These are phyloP conservation scores for Tetrapisispora nanseiensis DNA, from an alignment of 805 yeast species.

Conservation along the genomic window DNA sequence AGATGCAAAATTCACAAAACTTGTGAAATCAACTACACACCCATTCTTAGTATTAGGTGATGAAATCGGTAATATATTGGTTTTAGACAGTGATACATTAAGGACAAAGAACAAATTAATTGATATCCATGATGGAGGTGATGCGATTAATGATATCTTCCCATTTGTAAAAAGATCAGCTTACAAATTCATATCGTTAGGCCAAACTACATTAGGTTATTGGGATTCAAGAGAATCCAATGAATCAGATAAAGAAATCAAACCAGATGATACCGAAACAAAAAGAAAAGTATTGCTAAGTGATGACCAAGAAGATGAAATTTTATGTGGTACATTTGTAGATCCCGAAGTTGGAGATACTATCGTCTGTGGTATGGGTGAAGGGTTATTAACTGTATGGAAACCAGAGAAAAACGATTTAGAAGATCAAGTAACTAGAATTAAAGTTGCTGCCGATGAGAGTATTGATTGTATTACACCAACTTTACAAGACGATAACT, in stretches of 20 bases:
- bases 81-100: conserved; percentile 50
- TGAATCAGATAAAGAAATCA: conserved; percentile 14
- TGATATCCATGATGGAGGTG: conserved; percentile 63
- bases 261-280: conserved; percentile 14
- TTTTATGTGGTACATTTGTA: conserved; percentile 63
- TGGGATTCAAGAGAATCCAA: conserved; percentile 59
- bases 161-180: conserved; percentile 56
- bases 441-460: conserved; percentile 56
- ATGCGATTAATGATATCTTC: conserved; percentile 65
- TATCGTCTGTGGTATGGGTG: conserved; percentile 79
- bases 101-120: conserved; percentile 39
- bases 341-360: conserved; percentile 54
- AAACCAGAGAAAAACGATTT: conserved; percentile 56
- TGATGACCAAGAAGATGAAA: conserved; percentile 90
- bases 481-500: conserved; percentile 36
- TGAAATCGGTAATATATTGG: conserved; percentile 60
- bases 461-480: conserved; percentile 65
- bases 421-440: conserved; percentile 70
- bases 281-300: conserved; percentile 49
- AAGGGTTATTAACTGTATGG: conserved; percentile 86
- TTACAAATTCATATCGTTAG: conserved; percentile 70
- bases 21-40: conserved; percentile 29
- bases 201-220: conserved; percentile 71
- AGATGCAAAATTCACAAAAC: conserved; percentile 26
- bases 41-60: conserved; percentile 45